Evolutionary conservation across 192 early-diverging fungal genomes (phyloP), one percentile per base, ranked within the genome.

Genomic region (Coemansia sp.): DNA sequence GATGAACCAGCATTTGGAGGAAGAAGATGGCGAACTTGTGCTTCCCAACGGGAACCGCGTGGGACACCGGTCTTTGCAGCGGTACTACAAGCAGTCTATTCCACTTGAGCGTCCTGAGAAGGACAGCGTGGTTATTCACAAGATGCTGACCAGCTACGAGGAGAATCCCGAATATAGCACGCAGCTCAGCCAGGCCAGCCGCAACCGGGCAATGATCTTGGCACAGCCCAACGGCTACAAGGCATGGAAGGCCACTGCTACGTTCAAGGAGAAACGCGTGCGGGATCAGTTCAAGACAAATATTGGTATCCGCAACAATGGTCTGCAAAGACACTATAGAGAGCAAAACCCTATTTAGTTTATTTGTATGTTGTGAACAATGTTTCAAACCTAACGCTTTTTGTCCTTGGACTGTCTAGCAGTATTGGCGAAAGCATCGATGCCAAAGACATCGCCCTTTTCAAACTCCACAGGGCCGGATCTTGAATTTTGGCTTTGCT

Each of bases 401-500:
- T 1, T 13, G 31, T 39, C 47, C 46, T 58, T 48, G 21, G 35
- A n/a, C 37, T 58, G 46, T n/a, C 56, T 19, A 2, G 56, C 56
- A 8, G 56, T 73, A 47, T 81, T 80, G 64, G 94, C 83, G 68
- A 99, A 99, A 11, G 83, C 83, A 30, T 93, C 88, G 33, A 97
- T 64, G 20, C 94, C 94, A 87, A 96, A 99, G 53, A 90, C 83
- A 80, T 98, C 96, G 47, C 91, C 93, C 72, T 83, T 90, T 67
- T 99, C 93, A 80, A 97, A 99, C 65, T 92, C 87, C 2, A 99
- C 94, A 8, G 96, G 96, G 3, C 92, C 94, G 38, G 80, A 78
- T 10, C 89, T 64, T 50, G 81, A 73, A 80, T 39, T 41, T n/a
- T 58, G 82, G 13, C 63, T 51, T 16, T 75, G 59, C 14, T 44